Conservation (phyloP, 805 yeast species). For the Saturnispora halmiae region DNA sequence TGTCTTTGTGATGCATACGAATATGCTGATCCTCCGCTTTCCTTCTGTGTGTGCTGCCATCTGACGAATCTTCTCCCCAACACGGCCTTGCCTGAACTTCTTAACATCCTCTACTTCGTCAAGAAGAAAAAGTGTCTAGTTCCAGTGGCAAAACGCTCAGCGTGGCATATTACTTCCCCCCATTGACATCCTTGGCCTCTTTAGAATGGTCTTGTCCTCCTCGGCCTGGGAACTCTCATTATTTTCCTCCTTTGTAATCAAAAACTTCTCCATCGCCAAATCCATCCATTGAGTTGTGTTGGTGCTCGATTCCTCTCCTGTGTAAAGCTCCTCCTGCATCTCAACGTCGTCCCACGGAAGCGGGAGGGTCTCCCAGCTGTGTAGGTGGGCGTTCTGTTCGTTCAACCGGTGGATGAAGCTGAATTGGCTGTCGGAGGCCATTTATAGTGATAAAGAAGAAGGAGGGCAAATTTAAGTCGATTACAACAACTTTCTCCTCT, state of each 20-base stretch:
- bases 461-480: background rate
- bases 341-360: slow-evolving; percentile 8
- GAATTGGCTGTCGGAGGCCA: slow-evolving; percentile 2
- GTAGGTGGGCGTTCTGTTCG: background rate
- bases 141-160: too few relatives aligned
- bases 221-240: too few relatives aligned
- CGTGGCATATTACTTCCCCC: background rate
- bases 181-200: too few relatives aligned
- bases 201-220: too few relatives aligned
- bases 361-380: background rate
- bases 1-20: slow-evolving; percentile 5
- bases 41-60: background rate
- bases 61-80: background rate
- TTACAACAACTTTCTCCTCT: background rate
- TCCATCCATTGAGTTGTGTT: background rate
- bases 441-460: background rate
- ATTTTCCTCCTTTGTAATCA: background rate
- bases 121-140: too few relatives aligned
- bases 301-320: background rate
- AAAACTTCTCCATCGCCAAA: background rate
- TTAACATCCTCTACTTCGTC: too few relatives aligned
- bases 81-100: background rate
- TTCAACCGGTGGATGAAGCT: background rate
- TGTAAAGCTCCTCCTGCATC: background rate
- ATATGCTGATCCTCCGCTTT: background rate